Evolutionary conservation across 108 stramenopile species (phyloP), one percentile per base, ranked within the genome.

Genomic region (Nitzschia sp.): DNA sequence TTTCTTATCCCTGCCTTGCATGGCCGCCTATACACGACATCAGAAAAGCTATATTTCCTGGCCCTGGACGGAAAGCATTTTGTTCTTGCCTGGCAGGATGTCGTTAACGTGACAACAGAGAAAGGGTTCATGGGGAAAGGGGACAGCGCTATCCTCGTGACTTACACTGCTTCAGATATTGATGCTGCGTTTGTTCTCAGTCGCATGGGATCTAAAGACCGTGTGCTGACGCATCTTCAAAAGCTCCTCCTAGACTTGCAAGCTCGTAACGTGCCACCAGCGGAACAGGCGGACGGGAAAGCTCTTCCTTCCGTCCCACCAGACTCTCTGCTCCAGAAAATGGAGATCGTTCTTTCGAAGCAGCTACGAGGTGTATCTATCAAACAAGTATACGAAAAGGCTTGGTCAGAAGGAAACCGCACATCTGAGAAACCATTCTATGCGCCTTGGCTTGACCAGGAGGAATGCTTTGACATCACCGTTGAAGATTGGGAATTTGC

Each of bases 401-500:
- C 77, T 16, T 93, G 89, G 89, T 86, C 87, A 1, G 86, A 90
- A 34, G 80, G 72, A 4, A 50, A 61, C 28, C 29, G 61, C 11
- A 77, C 58, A 2, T 15, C 32, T 0, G 70, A 78, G 8, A 71
- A 72, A 48, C 79, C 85, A 2, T 80, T 94, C 34, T 91, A 94
- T 76, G 52, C 68, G 26, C 77, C 80, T 41, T 94, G 86, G 87
- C 72, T 91, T 0, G 80, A 85, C 53, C 52, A 45, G 38, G 84
- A 78, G 54, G 85, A 78, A 33, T 86, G 78, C 28, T 78, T 83
- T 55, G 86, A 94, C 54, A 63, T 91, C 4, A 48, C 61, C 0
- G 82, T 90, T 28, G 80, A 66, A 16, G 64, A 86, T 38, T 94
- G 93, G 90, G 78, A 87, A 58, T 30, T 68, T 62, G 57, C 68